Percentiles rank a stretch among this genome's conserved stretches.
Evolutionary conservation across 495 filamentous ascomycete genomes (phyloP).

Genomic region (Neurospora sp.): DNA sequence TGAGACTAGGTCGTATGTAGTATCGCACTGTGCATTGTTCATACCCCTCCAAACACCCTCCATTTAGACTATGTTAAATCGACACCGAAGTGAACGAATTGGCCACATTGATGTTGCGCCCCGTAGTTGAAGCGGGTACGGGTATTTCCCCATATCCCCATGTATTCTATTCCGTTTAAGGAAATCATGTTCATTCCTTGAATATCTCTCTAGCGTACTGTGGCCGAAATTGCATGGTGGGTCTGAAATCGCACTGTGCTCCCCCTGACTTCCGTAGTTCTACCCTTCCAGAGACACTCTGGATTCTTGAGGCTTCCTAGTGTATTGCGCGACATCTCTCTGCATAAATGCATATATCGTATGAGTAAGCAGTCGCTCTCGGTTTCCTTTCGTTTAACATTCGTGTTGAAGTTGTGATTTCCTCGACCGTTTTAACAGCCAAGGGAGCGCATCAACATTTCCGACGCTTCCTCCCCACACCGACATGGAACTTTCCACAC

Average conservation of each 20-base stretch:
- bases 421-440: too few relatives aligned
- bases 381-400: not conserved
- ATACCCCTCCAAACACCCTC: not conserved
- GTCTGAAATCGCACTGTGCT: not conserved
- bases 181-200: not conserved
- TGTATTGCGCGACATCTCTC: too few relatives aligned
- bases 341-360: too few relatives aligned
- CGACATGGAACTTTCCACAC: not conserved
- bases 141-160: not conserved
- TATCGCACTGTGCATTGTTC: too few relatives aligned
- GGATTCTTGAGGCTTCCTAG: too few relatives aligned
- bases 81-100: not conserved
- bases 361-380: too few relatives aligned
- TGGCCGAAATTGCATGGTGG: not conserved
- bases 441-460: too few relatives aligned
- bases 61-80: not conserved
- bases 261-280: not conserved
- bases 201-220: not conserved
- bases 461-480: not conserved
- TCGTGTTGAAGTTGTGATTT: not conserved
- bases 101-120: not conserved
- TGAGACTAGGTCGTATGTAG: too few relatives aligned
- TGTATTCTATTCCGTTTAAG: not conserved
- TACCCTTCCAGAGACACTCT: too few relatives aligned
- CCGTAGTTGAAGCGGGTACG: not conserved